Base-by-base conservation (phyloP, 1,284 basidiomycete genomes). In the Ustilago curta region DNA sequence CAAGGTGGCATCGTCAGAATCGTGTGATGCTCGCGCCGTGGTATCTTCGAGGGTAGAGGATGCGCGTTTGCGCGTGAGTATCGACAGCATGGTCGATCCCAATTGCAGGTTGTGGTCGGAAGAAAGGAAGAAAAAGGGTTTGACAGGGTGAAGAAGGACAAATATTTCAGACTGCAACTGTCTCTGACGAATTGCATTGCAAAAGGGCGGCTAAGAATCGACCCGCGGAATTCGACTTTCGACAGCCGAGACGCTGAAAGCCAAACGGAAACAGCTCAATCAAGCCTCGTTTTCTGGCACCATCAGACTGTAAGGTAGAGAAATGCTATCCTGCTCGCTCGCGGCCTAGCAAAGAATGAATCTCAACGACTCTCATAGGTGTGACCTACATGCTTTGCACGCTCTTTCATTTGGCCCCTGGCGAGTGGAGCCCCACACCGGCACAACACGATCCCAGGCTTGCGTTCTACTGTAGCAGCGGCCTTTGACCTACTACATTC, bases 1-100 rank as follows among this genome's bases (percentile, higher is more conserved):
- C 11, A 65, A 43, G 3, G 60, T 68, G 9, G 70, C 65, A 44
- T 63, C 70, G 57, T 73, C 70, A 6, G 65, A 65, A 8, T 73
- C 65, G 3, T 64, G 57, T 4, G 70, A 72, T 19, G 29, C 3
- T 1, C 69, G 59, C 12, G 50, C 25, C 5, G 40, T 2, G 8
- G 31, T 29, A 8, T 18, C 31, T 23, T 4, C 29, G 19, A 29
- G 2, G 2, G 48, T 2, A 1, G 35, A 0, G 4, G 37, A 16
- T 0, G 57, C 48, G 40, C 57, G 57, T 5, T 16, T 23, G 40
- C 57, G 57, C 29, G 39, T 35, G 57, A 43, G 19, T 7, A 47
- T 27, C 5, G 32, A 47, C 43, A 44, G 29, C 54, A 56, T 56
- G 11, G 19, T 47, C 29, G 32, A 47, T 8, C 21, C 18, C 8